Conservation (phyloP, 2,329 filamentous ascomycete species). For the Sclerotinia glacialis region DNA sequence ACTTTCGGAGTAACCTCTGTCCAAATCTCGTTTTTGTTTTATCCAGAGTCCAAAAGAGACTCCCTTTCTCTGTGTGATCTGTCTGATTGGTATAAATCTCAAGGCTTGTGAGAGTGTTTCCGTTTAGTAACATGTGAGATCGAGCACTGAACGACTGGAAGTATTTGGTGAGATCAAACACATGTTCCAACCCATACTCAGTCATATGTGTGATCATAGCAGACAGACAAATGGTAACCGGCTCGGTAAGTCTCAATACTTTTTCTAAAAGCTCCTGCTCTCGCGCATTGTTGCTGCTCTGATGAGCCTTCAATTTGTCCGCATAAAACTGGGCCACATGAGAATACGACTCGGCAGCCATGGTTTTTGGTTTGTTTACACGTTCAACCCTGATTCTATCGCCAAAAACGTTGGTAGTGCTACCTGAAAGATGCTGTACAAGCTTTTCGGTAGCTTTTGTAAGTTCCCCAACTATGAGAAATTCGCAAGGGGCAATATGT, state of each 20-base stretch:
- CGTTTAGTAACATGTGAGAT: slow-evolving; percentile 93
- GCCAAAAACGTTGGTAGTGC: slow-evolving; percentile 86
- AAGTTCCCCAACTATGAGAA: slow-evolving; percentile 86
- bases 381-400: slow-evolving; percentile 85
- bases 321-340: slow-evolving; percentile 94
- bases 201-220: slow-evolving; percentile 93
- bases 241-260: slow-evolving; percentile 78
- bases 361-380: slow-evolving; percentile 71
- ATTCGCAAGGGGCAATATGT: slow-evolving; percentile 93
- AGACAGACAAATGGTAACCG: slow-evolving; percentile 87
- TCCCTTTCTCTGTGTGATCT: slow-evolving; percentile 79
- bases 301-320: slow-evolving; percentile 67
- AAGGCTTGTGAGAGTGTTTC: slow-evolving; percentile 87
- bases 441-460: slow-evolving; percentile 92
- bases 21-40: slow-evolving; percentile 89
- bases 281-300: slow-evolving; percentile 51
- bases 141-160: slow-evolving; percentile 93
- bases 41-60: slow-evolving; percentile 92
- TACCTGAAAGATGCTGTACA: slow-evolving; percentile 82
- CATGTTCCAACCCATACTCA: slow-evolving; percentile 90
- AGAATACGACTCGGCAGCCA: slow-evolving; percentile 79
- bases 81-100: slow-evolving; percentile 96
- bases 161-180: slow-evolving; percentile 94
- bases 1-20: slow-evolving; percentile 82
- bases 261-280: slow-evolving; percentile 74